Evolutionary conservation across 2,329 filamentous ascomycete species (phyloP).

Genomic region (Cryphonectria naterciae): DNA sequence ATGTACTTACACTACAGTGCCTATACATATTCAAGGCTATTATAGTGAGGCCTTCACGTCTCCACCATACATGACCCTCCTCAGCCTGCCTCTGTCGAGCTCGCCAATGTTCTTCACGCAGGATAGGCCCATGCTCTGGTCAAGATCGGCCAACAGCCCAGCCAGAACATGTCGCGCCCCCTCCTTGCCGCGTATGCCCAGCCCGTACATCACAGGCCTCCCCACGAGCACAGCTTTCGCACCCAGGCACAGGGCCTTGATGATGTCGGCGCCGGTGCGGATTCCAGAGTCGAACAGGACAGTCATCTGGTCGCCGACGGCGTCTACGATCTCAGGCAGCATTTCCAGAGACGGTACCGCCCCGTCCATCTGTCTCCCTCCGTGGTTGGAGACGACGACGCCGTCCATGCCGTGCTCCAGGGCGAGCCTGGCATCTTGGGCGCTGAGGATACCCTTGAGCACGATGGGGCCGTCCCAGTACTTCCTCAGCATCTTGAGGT

Average conservation of each 20-base stretch:
- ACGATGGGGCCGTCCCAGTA: constrained; percentile 68
- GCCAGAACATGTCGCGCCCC: constrained; percentile 57
- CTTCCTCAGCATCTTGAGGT: constrained; percentile 60
- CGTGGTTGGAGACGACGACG: constrained; percentile 62
- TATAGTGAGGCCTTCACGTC: constrained; percentile 33
- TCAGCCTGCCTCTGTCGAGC: constrained; percentile 41
- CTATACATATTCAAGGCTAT: neutral
- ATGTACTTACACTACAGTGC: neutral
- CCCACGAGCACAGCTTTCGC: constrained; percentile 62
- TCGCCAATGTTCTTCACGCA: constrained; percentile 51
- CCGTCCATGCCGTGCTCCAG: constrained; percentile 50
- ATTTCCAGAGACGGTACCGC: constrained; percentile 59
- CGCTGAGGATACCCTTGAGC: constrained; percentile 61
- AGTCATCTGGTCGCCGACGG: constrained; percentile 61
- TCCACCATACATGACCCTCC: constrained; percentile 39
- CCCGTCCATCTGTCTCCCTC: constrained; percentile 60
- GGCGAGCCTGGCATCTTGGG: constrained; percentile 53
- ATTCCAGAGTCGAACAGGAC: constrained; percentile 66
- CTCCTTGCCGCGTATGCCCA: constrained; percentile 57
- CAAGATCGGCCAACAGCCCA: constrained; percentile 55
- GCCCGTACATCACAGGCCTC: constrained; percentile 61
- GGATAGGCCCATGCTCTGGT: constrained; percentile 59
- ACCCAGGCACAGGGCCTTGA: constrained; percentile 60
- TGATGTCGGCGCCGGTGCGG: constrained; percentile 58
- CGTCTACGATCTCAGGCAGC: constrained; percentile 63